These are phyloP conservation scores for Eucalyptus rudis DNA, from an alignment of 345 rosid species.

Conservation along the genomic window DNA sequence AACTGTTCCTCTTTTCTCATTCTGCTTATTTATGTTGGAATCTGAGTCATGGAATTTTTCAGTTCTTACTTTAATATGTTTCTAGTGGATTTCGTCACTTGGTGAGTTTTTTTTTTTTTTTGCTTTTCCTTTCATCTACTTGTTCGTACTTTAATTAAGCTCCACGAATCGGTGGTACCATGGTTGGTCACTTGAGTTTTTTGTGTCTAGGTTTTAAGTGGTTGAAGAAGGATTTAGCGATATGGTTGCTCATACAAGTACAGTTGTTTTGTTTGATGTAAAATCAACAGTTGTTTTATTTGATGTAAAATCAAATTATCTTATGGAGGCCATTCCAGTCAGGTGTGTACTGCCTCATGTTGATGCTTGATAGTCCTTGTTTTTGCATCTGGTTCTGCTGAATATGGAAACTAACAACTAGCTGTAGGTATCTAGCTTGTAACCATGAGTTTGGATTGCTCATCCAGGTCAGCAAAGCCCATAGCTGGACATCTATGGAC, in stretches of 20 bases:
- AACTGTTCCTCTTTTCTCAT: background rate
- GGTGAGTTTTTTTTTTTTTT: background rate
- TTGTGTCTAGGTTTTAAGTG: background rate
- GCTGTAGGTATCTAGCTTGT: background rate
- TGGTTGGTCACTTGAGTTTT: background rate
- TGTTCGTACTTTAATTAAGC: background rate
- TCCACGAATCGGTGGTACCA: background rate
- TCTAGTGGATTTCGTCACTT: background rate
- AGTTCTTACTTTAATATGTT: background rate
- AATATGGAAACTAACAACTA: background rate
- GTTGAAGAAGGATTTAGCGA: background rate
- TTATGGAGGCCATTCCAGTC: background rate
- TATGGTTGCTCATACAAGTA: background rate
- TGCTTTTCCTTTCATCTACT: background rate
- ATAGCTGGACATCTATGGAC: constrained; percentile 97
- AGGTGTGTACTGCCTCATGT: background rate
- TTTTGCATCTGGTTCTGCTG: background rate
- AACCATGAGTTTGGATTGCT: background rate
- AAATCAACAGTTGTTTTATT: background rate
- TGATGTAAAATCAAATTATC: background rate
- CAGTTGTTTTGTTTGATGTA: background rate
- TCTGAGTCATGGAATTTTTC: background rate
- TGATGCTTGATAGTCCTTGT: background rate
- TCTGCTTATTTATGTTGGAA: background rate
- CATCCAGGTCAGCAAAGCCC: constrained; percentile 4